Percentiles rank a stretch among this genome's conserved stretches.
Evolutionary conservation across 2,329 filamentous ascomycete genomes (phyloP).

Genomic region (Fusarium proliferatum): DNA sequence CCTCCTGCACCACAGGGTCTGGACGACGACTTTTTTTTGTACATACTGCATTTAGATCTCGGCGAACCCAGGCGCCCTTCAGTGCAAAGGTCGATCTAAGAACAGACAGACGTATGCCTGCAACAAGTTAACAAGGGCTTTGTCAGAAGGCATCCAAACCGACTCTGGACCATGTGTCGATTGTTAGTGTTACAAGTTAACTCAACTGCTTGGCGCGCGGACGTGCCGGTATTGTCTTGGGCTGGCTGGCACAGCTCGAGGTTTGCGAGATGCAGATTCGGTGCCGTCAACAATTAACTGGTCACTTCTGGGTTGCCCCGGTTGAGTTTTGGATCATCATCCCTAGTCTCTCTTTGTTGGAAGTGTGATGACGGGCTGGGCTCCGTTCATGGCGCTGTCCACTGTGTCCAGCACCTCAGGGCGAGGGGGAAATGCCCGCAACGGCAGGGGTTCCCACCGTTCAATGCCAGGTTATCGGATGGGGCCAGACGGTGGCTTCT

Average conservation of each 20-base stretch:
- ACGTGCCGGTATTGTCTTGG: slow-evolving; percentile 30
- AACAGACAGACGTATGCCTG: slow-evolving; percentile 25
- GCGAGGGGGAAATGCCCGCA: slow-evolving; percentile 37
- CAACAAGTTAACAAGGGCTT: slow-evolving; percentile 21
- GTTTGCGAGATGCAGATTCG: slow-evolving; percentile 38
- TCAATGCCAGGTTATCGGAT: slow-evolving; percentile 43
- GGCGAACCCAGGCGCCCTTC: slow-evolving; percentile 30
- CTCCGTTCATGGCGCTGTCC: slow-evolving; percentile 32
- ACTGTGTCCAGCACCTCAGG: slow-evolving; percentile 22
- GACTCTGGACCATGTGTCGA: slow-evolving; percentile 36
- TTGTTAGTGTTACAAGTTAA: slow-evolving; percentile 33
- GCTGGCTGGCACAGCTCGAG: slow-evolving; percentile 37
- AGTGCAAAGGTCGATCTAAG: not conserved
- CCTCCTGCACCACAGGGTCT: slow-evolving; percentile 28
- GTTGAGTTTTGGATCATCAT: slow-evolving; percentile 42
- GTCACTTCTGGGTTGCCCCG: slow-evolving; percentile 37
- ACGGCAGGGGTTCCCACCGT: slow-evolving; percentile 37
- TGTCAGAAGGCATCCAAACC: slow-evolving; percentile 17
- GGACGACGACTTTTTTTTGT: not conserved
- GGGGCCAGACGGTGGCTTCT: slow-evolving; percentile 44
- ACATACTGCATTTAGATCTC: slow-evolving; percentile 19
- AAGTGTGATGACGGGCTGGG: slow-evolving; percentile 42
- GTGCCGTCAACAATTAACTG: slow-evolving; percentile 30
- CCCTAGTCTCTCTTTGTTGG: slow-evolving; percentile 30
- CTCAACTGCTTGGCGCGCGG: slow-evolving; percentile 31